Evolutionary conservation across 2,329 filamentous ascomycete genomes (phyloP).

Genomic region (Xylaria sp.): DNA sequence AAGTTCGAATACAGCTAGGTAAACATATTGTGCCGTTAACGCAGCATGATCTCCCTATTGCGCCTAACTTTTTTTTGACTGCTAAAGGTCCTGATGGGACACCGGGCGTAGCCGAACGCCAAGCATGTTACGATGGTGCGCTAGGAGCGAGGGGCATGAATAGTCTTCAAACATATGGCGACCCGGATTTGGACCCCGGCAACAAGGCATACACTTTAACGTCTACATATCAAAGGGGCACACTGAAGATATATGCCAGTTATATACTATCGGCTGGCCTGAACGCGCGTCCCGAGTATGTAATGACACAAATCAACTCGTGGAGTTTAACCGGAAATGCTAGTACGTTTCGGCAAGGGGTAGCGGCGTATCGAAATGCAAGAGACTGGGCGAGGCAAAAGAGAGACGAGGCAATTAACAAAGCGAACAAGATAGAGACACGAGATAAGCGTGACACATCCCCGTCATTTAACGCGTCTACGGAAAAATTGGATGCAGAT

Average conservation of each 20-base stretch:
- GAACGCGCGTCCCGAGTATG: neutral
- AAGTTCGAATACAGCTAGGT: constrained; percentile 14
- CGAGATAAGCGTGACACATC: neutral
- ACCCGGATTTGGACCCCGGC: constrained; percentile 20
- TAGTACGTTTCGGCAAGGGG: neutral
- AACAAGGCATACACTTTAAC: constrained; percentile 15
- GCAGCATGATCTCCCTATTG: constrained; percentile 20
- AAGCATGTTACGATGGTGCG: constrained; percentile 43
- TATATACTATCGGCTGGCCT: neutral
- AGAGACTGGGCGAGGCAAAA: constrained; percentile 17
- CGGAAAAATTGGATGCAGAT: no score
- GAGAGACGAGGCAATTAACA: constrained; percentile 10
- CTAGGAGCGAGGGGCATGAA: constrained; percentile 42
- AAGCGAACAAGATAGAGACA: constrained; percentile 6
- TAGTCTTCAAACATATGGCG: constrained; percentile 39
- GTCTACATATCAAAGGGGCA: constrained; percentile 2
- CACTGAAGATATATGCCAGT: constrained; percentile 1
- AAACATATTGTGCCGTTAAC: constrained; percentile 31
- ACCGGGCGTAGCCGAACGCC: constrained; percentile 32
- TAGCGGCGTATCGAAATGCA: constrained; percentile 12
- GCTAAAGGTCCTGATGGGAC: constrained; percentile 33
- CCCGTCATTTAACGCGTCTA: no score
- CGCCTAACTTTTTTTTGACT: constrained; percentile 28
- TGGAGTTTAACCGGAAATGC: neutral
- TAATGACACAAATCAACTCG: neutral